These are phyloP conservation scores for Parastagonospora avenae DNA, from an alignment of 2,329 filamentous ascomycete genomes.

Conservation along the genomic window DNA sequence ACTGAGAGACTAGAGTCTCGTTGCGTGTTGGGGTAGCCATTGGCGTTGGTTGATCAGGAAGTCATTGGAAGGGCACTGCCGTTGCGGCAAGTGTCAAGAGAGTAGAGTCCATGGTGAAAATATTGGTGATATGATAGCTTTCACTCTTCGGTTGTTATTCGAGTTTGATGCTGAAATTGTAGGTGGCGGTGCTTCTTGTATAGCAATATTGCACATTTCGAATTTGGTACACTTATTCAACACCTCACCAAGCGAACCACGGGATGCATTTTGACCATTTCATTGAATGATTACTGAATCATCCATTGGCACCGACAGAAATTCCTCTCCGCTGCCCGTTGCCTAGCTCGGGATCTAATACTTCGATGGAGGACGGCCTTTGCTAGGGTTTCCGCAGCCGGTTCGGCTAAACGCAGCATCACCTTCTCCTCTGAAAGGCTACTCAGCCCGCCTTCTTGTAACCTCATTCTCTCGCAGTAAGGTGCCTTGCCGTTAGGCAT, in stretches of 20 bases:
- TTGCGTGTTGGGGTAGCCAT: too few species aligned
- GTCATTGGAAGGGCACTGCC: too few species aligned
- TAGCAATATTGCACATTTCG: background rate
- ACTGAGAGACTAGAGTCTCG: too few species aligned
- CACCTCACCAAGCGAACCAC: background rate
- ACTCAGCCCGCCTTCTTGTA: conserved; percentile 5
- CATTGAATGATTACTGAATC: conserved; percentile 11
- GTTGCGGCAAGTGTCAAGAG: too few species aligned
- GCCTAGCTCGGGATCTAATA: background rate
- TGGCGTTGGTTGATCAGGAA: too few species aligned
- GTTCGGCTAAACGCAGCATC: conserved; percentile 5
- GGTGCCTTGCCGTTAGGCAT: conserved; percentile 18
- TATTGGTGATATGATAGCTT: too few species aligned
- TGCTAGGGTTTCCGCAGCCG: conserved; percentile 1
- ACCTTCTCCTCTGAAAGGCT: conserved; percentile 2
- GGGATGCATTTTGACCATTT: background rate
- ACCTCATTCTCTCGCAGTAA: conserved; percentile 25
- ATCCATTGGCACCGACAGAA: conserved; percentile 30
- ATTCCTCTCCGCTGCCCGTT: background rate
- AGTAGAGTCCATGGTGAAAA: too few species aligned
- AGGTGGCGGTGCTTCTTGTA: background rate
- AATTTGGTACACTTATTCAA: background rate
- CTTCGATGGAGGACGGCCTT: conserved; percentile 6
- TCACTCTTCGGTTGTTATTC: too few species aligned
- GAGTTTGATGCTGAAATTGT: too few species aligned